A percentile compares a stretch with the other conserved stretches of the same genome.
phyloP scores from a whole-genome alignment of 2,329 filamentous ascomycete species.

The Aspergillus texensis region DNA sequence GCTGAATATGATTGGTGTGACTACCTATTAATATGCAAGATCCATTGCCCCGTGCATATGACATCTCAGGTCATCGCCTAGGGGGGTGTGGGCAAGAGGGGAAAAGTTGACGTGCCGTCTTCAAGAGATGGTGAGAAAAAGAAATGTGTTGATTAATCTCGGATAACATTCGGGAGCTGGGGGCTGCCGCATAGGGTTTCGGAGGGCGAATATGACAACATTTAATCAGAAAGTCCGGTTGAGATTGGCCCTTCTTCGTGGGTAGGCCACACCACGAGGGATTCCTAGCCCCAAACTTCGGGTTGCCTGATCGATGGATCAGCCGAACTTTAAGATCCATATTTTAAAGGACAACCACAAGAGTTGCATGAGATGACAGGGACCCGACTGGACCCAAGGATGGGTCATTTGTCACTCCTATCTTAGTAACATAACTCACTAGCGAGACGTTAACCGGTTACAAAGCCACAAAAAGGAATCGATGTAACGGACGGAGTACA shows the following conservation, averaged over 20 bases:
- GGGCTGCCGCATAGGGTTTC: background rate
- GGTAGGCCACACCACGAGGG: constrained; percentile 15
- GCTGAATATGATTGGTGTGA: constrained; percentile 20
- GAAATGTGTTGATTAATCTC: background rate
- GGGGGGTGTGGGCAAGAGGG: constrained; percentile 10
- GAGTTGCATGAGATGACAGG: constrained; percentile 18
- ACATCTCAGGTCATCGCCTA: constrained; percentile 31
- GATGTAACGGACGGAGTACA: background rate
- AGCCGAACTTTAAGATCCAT: constrained; percentile 14
- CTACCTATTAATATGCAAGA: constrained; percentile 23
- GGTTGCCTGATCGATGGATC: constrained; percentile 17
- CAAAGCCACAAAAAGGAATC: background rate
- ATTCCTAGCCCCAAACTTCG: constrained; percentile 14
- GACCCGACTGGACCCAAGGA: constrained; percentile 12
- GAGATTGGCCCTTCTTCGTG: background rate
- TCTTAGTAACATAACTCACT: background rate
- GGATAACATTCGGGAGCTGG: background rate
- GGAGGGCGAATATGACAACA: constrained; percentile 4
- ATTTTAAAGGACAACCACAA: constrained; percentile 18
- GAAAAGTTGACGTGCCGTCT: constrained; percentile 16
- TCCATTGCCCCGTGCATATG: constrained; percentile 34
- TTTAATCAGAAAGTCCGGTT: background rate
- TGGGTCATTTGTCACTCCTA: background rate
- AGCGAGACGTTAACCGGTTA: background rate
- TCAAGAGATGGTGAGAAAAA: constrained; percentile 1